Evolutionary conservation across 768 basidiomycete genomes (phyloP), one percentile per base, ranked within the genome.

Genomic region (Amanita thiersii): DNA sequence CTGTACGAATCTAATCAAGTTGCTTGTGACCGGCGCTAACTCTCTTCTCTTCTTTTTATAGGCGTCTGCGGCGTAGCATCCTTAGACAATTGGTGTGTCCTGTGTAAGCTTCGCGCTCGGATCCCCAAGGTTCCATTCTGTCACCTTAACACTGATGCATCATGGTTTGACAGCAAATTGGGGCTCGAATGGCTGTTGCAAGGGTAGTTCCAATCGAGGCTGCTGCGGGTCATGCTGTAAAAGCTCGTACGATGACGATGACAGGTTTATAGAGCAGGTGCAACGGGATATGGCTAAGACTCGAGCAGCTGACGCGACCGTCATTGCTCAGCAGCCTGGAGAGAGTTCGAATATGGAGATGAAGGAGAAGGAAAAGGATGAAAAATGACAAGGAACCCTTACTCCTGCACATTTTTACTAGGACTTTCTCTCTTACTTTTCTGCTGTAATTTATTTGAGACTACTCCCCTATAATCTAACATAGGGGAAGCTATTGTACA

Each of bases 161-260:
- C 12, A 15, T n/a, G 18, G 10, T 4, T n/a, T 11, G 6, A 35
- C 26, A 35, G 40, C 25, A 7, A 14, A 18, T 14, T 36, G 35
- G n/a, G 15, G 21, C 5, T 28, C 15, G 5, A 61, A 61, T 43
- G 56, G 66, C 40, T 46, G 51, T 24, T 44, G 52, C 14, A 55
- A 54, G 28, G 29, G 29, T 30, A 9, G 29, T 30, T 30, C n/a
- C 39, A 43, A 46, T 17, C 50, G 58, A n/a, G 70, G 70, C 8
- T 73, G 73, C 45, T 75, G 71, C 48, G 66, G 61, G 9, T 58
- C 57, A 24, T 75, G 71, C 41, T 73, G 62, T 43, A 52, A 54
- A 14, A 51, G 62, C 7, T 65, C 65, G 2, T 72, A 72, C 51
- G 59, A 72, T 48, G 66, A 67, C 18, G 42, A 37, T 28, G 73